Base-by-base conservation (phyloP, 495 filamentous ascomycete species). In the Penicillium canariense region DNA sequence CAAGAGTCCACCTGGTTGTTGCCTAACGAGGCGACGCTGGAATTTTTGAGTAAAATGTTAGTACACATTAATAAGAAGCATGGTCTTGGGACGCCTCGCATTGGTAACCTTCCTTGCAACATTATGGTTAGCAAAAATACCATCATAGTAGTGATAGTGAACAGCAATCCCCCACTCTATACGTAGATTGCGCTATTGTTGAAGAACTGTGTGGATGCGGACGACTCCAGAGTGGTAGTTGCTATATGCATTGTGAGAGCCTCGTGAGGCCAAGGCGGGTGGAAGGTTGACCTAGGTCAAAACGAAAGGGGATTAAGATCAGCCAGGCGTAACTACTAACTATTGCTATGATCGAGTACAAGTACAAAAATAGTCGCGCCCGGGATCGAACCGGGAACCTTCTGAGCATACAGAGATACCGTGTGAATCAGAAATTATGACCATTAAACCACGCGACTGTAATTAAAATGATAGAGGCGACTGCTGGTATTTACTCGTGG, bases 371-470 rank as follows among this genome's bases (percentile, higher is more conserved):
- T 72, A 63, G 66, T 73, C 66, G 62, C 68, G 68, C 66, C 70
- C 64, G 68, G 70, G 66, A 69, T 73, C 68, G 70, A 71, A 70
- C 70, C 67, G 64, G 64, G 64, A 60, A 66, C 54, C 56, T 62
- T 60, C 55, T 65, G 42, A 45, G 43, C 12, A 22, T 11, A 7
- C 4, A 9, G 18, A 20, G 12, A 20, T 18, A 8, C 15, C 34
- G 14, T 55, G 52, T 48, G 51, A 86, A 49, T 38, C 43, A 53
- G 48, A 48, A 35, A 39, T 72, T 5, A 71, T 31, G 32, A 2
- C 31, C 31, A 34, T 34, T 14, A 34, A 34, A 8, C 8, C 8
- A 34, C 14, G 9, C 31, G 8, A 34, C 31, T 14, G 14, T 34
- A 1, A 34, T 14, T 14, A 8, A 8, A 34, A 34, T 14, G 14